These are phyloP conservation scores for Trypanosoma mega DNA, from an alignment of 208 protist genomes.

Conservation along the genomic window DNA sequence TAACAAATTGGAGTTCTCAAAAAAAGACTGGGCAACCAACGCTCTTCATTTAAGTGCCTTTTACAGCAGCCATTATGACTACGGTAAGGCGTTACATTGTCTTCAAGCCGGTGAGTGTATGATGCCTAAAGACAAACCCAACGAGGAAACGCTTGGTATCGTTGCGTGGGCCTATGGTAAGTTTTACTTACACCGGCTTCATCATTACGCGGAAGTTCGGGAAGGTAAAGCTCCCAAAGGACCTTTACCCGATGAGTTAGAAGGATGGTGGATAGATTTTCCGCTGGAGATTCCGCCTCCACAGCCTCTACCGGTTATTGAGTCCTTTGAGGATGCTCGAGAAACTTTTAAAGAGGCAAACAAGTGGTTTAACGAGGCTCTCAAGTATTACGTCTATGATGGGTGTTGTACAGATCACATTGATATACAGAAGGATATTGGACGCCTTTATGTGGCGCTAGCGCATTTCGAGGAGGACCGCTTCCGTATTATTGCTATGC, in stretches of 20 bases:
- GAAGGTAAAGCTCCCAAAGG: slow-evolving; percentile 4
- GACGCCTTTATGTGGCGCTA: slow-evolving; percentile 58
- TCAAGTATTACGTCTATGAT: slow-evolving; percentile 82
- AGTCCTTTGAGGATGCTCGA: slow-evolving; percentile 68
- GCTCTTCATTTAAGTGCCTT: slow-evolving; percentile 79
- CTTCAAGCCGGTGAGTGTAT: slow-evolving; percentile 72
- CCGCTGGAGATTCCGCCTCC: slow-evolving; percentile 46
- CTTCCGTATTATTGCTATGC: slow-evolving; percentile 68
- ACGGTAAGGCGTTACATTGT: slow-evolving; percentile 80
- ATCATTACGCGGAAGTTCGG: slow-evolving; percentile 47
- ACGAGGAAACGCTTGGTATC: slow-evolving; percentile 56
- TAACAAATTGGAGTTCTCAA: slow-evolving; percentile 73
- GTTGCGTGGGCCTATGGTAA: slow-evolving; percentile 76
- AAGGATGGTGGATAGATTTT: slow-evolving; percentile 70
- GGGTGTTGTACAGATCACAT: slow-evolving; percentile 84
- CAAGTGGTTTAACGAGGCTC: slow-evolving; percentile 62
- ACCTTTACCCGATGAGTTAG: slow-evolving; percentile 24
- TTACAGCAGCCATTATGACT: slow-evolving; percentile 69
- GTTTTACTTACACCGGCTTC: slow-evolving; percentile 68
- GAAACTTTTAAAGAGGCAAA: slow-evolving; percentile 77
- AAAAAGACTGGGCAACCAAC: slow-evolving; percentile 81
- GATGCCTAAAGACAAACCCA: slow-evolving; percentile 56
- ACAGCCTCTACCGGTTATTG: slow-evolving; percentile 35
- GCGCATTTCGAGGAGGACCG: slow-evolving; percentile 63
- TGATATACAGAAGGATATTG: slow-evolving; percentile 65